phyloP scores from a whole-genome alignment of 1,139 yeast genomes.

The Diutina scorzettiae region DNA sequence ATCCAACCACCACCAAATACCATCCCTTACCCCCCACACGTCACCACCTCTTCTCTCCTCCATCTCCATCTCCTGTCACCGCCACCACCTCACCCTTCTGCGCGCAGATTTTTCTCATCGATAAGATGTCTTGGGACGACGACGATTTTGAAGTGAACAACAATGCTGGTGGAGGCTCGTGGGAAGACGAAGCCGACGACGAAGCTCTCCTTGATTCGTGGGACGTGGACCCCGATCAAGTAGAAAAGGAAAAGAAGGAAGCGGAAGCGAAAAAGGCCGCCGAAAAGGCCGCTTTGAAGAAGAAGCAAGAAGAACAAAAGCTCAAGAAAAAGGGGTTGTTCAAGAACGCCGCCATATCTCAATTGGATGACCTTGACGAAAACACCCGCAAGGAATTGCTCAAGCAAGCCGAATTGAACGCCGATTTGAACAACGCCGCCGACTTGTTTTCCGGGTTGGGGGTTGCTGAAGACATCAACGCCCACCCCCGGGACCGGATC shows the following conservation, averaged over 20 bases:
- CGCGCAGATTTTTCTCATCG: too few species aligned
- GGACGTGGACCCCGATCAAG: slow-evolving; percentile 59
- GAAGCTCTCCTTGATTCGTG: slow-evolving; percentile 72
- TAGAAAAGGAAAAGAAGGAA: slow-evolving; percentile 35
- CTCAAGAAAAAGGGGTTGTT: slow-evolving; percentile 21
- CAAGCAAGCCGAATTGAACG: slow-evolving; percentile 65
- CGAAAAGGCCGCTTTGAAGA: slow-evolving; percentile 26
- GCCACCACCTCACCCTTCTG: too few species aligned
- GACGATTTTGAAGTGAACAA: slow-evolving; percentile 77
- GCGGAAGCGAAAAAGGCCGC: slow-evolving; percentile 15
- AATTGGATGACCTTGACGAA: slow-evolving; percentile 45
- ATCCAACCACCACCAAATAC: too few species aligned
- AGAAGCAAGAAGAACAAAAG: slow-evolving; percentile 25
- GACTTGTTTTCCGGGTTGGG: slow-evolving; percentile 81
- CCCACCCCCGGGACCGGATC: slow-evolving; percentile 53
- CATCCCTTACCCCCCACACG: too few species aligned
- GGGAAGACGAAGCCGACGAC: slow-evolving; percentile 80
- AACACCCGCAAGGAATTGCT: slow-evolving; percentile 60
- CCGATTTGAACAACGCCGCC: slow-evolving; percentile 88
- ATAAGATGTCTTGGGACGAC: slow-evolving; percentile 57
- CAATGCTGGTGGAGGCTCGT: slow-evolving; percentile 36
- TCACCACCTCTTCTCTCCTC: too few species aligned
- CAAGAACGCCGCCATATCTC: slow-evolving; percentile 24
- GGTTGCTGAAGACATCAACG: slow-evolving; percentile 43
- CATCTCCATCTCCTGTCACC: too few species aligned